phyloP scores from a whole-genome alignment of 106 monocot species.

The Amphibolis antarctica region DNA sequence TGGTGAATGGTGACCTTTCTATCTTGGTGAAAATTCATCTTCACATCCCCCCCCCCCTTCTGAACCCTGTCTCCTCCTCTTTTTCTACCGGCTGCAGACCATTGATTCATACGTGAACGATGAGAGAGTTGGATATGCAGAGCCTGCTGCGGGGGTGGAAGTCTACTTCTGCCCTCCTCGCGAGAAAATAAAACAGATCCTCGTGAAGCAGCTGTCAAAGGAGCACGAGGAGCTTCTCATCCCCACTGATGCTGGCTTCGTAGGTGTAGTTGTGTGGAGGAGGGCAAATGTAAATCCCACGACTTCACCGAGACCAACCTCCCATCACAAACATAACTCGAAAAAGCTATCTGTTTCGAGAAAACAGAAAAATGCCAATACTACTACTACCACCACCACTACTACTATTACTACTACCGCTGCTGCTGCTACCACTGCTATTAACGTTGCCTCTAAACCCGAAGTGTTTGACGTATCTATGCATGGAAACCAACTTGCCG shows the following conservation, averaged over 20 bases:
- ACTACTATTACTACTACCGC: neutral
- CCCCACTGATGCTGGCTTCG: constrained; percentile 15
- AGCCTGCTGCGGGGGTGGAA: constrained; percentile 56
- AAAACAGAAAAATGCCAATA: constrained; percentile 23
- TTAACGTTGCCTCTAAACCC: constrained; percentile 1
- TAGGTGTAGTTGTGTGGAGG: constrained; percentile 77
- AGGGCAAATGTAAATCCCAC: constrained; percentile 23
- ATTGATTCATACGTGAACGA: constrained; percentile 67
- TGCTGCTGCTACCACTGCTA: neutral
- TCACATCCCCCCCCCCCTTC: neutral
- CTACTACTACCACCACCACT: neutral
- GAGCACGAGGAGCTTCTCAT: constrained; percentile 29
- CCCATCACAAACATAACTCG: constrained; percentile 38
- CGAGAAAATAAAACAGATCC: constrained; percentile 28
- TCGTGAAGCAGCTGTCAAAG: constrained; percentile 33
- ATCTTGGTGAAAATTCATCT: neutral
- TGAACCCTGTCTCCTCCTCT: neutral
- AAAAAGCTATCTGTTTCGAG: constrained; percentile 33
- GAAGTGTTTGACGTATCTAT: constrained; percentile 1
- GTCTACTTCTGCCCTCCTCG: constrained; percentile 76
- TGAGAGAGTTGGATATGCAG: constrained; percentile 68
- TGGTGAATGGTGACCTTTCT: neutral
- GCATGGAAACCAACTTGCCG: neutral
- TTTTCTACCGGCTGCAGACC: constrained; percentile 25
- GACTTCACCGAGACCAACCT: constrained; percentile 25